A percentile compares a stretch with the other conserved stretches of the same genome.
phyloP scores from a whole-genome alignment of 805 yeast species.

The Candida chilensis region DNA sequence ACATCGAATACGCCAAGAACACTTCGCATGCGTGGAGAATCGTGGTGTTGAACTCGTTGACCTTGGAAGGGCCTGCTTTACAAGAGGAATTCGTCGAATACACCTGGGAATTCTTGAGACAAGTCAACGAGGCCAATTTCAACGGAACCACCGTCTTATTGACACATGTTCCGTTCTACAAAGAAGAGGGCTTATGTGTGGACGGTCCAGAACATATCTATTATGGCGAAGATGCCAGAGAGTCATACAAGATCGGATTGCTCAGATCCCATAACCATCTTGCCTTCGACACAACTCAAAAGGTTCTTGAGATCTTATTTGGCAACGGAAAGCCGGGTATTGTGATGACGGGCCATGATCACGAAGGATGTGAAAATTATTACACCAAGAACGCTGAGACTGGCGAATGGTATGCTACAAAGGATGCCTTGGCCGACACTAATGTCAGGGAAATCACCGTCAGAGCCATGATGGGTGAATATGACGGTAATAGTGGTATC shows the following conservation, averaged over 20 bases:
- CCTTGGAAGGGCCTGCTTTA: conserved; percentile 84
- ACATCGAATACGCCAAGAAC: conserved; percentile 58
- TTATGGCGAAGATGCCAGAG: conserved; percentile 42
- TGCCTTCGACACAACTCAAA: conserved; percentile 53
- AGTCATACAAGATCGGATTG: conserved; percentile 61
- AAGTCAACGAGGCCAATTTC: conserved; percentile 45
- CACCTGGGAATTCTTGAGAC: conserved; percentile 68
- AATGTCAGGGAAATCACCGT: conserved; percentile 74
- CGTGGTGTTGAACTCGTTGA: conserved; percentile 77
- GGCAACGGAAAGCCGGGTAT: conserved; percentile 63
- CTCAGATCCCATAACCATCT: conserved; percentile 84
- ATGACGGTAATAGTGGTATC: conserved; percentile 80
- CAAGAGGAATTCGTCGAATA: conserved; percentile 60
- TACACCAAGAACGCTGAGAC: conserved; percentile 36
- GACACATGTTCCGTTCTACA: conserved; percentile 87
- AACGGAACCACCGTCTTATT: conserved; percentile 74
- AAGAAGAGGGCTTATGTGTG: conserved; percentile 69
- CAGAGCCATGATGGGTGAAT: conserved; percentile 94
- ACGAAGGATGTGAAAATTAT: conserved; percentile 79
- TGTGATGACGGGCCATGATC: conserved; percentile 92
- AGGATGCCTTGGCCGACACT: conserved; percentile 18
- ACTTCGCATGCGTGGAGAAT: conserved; percentile 74
- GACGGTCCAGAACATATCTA: conserved; percentile 67
- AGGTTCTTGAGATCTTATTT: conserved; percentile 65
- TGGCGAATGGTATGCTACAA: conserved; percentile 54